Evolutionary conservation across 352 stramenopile species (phyloP), one percentile per base, ranked within the genome.

Genomic region (Phytophthora cactorum): DNA sequence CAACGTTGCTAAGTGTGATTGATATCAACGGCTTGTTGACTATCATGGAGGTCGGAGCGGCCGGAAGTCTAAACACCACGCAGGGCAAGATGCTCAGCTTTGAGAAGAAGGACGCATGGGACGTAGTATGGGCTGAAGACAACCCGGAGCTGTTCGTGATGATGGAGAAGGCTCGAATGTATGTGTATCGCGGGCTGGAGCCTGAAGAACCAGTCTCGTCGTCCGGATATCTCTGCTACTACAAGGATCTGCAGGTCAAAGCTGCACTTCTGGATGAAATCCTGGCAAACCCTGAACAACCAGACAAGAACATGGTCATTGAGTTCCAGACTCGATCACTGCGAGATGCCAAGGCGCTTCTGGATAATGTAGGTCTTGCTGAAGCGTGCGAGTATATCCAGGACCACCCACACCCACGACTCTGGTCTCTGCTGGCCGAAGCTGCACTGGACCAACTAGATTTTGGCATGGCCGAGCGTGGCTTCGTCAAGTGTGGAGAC

Each of bases 121-220:
- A 97, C 56, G 91, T 98, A 58, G 65, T 90, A 34, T 98, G 93
- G 93, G 86, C 92, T 14, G 85, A 97, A 12, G 93, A 98, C 74
- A 96, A 98, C 68, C 89, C 93, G 4, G 86, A 97, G 52, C 69
- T 97, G 12, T 97, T 98, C 60, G 93, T 96, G 34, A 89, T 97
- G 69, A 95, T 95, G 84, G 93, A 98, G 59, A 98, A 98, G 70
- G 95, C 89, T 8, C 81, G 91, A 28, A 93, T 98, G 82, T 93
- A 96, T 51, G 81, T 98, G 7, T 97, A 92, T 73, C 84, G 91
- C 2, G 78, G 76, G 8, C 76, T 96, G 0, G 85, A 96, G 38
- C 77, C 82, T 1, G 94, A 98, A 45, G 95, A 98, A 56, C 94
- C 95, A 11, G 82, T 97, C 41, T 77, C 92, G 4, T 97, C 86